Conservation (phyloP, 495 filamentous ascomycete species). For the Lasiosphaeriaceae sp. region DNA sequence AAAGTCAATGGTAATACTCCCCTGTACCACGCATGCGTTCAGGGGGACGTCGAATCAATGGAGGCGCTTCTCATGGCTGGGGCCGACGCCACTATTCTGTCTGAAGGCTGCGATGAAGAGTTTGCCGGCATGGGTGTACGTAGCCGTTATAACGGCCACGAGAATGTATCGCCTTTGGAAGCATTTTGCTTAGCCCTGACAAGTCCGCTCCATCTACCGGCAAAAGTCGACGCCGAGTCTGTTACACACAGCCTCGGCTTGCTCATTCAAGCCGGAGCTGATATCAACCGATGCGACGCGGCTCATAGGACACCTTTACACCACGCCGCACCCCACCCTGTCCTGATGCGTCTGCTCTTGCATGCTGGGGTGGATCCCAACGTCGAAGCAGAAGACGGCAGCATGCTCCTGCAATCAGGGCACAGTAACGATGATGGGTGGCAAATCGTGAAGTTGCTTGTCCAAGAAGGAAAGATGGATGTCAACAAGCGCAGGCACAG, state of each 20-base stretch:
- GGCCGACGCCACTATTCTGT: slow-evolving; percentile 12
- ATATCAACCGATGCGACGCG: slow-evolving; percentile 18
- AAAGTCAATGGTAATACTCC: not conserved
- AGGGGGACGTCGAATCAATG: slow-evolving; percentile 7
- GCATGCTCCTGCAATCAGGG: slow-evolving; percentile 13
- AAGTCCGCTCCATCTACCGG: not conserved
- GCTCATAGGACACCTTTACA: slow-evolving; percentile 10
- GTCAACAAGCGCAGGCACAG: slow-evolving; percentile 15
- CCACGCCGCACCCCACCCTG: slow-evolving; percentile 8
- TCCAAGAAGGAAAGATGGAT: slow-evolving; percentile 17
- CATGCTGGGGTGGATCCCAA: slow-evolving; percentile 23
- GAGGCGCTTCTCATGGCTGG: slow-evolving; percentile 7
- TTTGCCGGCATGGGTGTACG: not conserved
- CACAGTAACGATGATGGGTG: slow-evolving; percentile 6
- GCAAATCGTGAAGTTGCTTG: slow-evolving; percentile 12
- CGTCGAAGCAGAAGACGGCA: slow-evolving; percentile 11
- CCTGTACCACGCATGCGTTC: slow-evolving; percentile 2
- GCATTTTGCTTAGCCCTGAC: not conserved
- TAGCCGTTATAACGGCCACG: not conserved
- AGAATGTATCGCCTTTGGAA: not conserved
- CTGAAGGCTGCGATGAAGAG: slow-evolving; percentile 6
- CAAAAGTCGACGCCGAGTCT: not conserved
- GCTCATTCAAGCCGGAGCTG: slow-evolving; percentile 18
- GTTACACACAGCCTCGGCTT: slow-evolving; percentile 14
- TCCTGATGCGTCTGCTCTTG: slow-evolving; percentile 22